Percentiles rank a stretch among this genome's conserved stretches.
Evolutionary conservation across 805 yeast species (phyloP).

Genomic region (Candida suzukii): DNA sequence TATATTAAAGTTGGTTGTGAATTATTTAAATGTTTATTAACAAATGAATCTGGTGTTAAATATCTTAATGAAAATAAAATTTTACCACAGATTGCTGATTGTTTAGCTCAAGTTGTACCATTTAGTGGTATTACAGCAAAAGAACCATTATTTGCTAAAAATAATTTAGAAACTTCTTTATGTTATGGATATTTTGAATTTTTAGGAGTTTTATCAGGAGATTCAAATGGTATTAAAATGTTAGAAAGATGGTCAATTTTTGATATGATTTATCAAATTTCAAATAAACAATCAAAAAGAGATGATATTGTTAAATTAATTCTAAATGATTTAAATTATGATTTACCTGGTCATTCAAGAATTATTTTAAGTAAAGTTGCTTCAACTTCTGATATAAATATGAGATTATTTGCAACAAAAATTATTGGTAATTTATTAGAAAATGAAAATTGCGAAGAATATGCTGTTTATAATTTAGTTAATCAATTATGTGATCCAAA

Average conservation of each 20-base stretch:
- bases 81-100: constrained; percentile 82
- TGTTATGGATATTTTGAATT: constrained; percentile 74
- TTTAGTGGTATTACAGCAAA: constrained; percentile 64
- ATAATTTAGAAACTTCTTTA: constrained; percentile 53
- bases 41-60: constrained; percentile 57
- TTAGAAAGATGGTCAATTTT: constrained; percentile 81
- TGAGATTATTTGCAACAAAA: constrained; percentile 53
- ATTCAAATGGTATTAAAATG: constrained; percentile 56
- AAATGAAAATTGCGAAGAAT: constrained; percentile 28
- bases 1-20: constrained; percentile 72
- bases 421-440: constrained; percentile 37
- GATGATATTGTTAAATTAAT: constrained; percentile 52
- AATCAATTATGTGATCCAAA: constrained; percentile 66
- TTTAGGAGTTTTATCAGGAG: constrained; percentile 63
- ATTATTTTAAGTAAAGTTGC: constrained; percentile 60
- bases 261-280: constrained; percentile 68
- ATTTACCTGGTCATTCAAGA: constrained; percentile 52
- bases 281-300: constrained; percentile 43
- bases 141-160: constrained; percentile 66
- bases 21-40: constrained; percentile 57
- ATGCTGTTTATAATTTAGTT: constrained; percentile 50
- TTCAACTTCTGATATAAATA: constrained; percentile 40
- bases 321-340: constrained; percentile 55
- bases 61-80: constrained; percentile 68
- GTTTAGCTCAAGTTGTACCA: constrained; percentile 80